phyloP scores from a whole-genome alignment of 176 grass and related monocot genomes.

The Triticum timopheevii region DNA sequence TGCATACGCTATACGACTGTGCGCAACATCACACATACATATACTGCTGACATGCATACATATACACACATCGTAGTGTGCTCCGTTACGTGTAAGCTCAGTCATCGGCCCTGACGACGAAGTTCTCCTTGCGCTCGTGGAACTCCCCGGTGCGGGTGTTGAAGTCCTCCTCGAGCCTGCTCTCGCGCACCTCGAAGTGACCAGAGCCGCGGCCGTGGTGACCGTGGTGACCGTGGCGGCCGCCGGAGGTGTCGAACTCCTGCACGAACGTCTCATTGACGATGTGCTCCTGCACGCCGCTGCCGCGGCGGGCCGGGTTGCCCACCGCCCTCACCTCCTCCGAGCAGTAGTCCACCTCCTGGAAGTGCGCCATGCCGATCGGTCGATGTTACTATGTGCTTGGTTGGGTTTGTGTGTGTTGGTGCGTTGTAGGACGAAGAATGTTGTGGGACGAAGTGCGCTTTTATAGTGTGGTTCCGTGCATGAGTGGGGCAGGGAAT shows the following conservation, averaged over 20 bases:
- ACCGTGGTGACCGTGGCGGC: background rate
- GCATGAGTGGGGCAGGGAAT: conserved; percentile 15
- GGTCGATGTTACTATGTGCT: background rate
- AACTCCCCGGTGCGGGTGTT: conserved; percentile 50
- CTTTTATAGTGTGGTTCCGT: conserved; percentile 32
- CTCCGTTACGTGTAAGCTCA: background rate
- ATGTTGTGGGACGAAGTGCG: background rate
- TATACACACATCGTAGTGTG: background rate
- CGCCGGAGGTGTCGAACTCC: conserved; percentile 35
- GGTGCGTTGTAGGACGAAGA: background rate
- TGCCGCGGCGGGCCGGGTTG: conserved; percentile 5
- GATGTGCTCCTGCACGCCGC: conserved; percentile 27
- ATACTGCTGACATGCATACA: background rate
- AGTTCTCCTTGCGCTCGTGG: conserved; percentile 50
- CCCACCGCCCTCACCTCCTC: conserved; percentile 48
- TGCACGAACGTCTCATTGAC: conserved; percentile 41
- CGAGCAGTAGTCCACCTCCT: conserved; percentile 46
- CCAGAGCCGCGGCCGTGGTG: conserved; percentile 21
- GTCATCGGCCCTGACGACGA: conserved; percentile 25
- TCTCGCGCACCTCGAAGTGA: conserved; percentile 32
- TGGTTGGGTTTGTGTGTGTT: background rate
- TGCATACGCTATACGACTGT: background rate
- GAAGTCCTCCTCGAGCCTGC: conserved; percentile 43
- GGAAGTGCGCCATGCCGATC: conserved; percentile 34
- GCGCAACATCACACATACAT: background rate